These are phyloP conservation scores for Rhinocladiella mackenziei DNA, from an alignment of 2,329 filamentous ascomycete genomes.

Conservation along the genomic window DNA sequence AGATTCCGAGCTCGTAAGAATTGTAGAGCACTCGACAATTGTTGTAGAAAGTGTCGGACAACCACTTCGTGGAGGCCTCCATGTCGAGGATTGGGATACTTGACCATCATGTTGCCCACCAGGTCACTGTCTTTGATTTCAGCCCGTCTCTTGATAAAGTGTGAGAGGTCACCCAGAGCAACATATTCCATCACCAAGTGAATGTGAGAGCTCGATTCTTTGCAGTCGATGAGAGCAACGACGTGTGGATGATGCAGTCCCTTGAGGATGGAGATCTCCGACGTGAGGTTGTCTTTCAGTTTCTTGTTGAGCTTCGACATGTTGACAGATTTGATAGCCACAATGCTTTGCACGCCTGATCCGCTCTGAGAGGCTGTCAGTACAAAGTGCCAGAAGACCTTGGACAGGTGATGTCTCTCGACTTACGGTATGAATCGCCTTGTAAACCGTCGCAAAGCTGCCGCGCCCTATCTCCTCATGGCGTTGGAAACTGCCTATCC, in stretches of 20 bases:
- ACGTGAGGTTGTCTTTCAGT: slow-evolving; percentile 90
- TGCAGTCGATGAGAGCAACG: slow-evolving; percentile 89
- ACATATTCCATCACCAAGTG: slow-evolving; percentile 99
- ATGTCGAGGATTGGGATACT: slow-evolving; percentile 78
- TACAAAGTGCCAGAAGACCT: slow-evolving; percentile 4
- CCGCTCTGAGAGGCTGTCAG: slow-evolving; percentile 24
- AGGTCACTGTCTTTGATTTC: slow-evolving; percentile 73
- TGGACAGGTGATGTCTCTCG: slow-evolving; percentile 1
- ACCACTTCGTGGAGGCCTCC: slow-evolving; percentile 96
- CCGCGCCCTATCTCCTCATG: slow-evolving; percentile 92
- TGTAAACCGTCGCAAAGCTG: slow-evolving; percentile 94
- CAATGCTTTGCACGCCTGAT: slow-evolving; percentile 52
- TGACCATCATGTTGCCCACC: slow-evolving; percentile 83
- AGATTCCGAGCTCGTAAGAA: slow-evolving; percentile 82
- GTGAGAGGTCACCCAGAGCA: slow-evolving; percentile 85
- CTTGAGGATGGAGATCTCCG: slow-evolving; percentile 93
- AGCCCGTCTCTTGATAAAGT: slow-evolving; percentile 93
- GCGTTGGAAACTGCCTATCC: slow-evolving; percentile 62
- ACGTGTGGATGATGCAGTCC: slow-evolving; percentile 93
- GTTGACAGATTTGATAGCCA: slow-evolving; percentile 96
- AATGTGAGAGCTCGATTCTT: slow-evolving; percentile 81
- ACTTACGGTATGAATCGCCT: slow-evolving; percentile 77
- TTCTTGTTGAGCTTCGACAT: slow-evolving; percentile 88
- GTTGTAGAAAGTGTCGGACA: slow-evolving; percentile 91
- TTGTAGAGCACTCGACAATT: slow-evolving; percentile 84